Percentiles rank a stretch among this genome's conserved stretches.
Conservation (phyloP, 129 eudicot genomes). For the Arctium minus region DNA sequence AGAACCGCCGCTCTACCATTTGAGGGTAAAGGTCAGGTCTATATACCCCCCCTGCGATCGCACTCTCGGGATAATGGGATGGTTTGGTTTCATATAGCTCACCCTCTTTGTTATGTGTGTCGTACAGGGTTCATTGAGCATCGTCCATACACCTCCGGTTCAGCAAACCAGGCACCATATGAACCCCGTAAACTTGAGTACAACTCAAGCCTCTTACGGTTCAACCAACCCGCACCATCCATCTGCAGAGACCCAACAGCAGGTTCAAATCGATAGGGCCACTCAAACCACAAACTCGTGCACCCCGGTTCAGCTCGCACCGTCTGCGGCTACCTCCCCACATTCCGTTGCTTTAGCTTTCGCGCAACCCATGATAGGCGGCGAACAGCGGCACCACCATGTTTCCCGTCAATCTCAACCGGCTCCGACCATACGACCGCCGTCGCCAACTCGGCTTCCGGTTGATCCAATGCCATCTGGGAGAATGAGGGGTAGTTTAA, state of each 20-base stretch:
- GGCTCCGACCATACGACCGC: not conserved
- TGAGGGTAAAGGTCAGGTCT: no score
- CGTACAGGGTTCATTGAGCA: not conserved
- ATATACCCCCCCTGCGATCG: no score
- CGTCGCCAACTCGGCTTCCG: not conserved
- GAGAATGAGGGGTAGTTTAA: slow-evolving; percentile 35
- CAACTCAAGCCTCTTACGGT: not conserved
- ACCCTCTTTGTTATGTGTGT: not conserved
- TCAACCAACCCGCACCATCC: not conserved
- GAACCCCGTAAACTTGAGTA: not conserved
- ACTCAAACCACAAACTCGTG: slow-evolving; percentile 8
- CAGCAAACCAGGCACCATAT: slow-evolving; percentile 8
- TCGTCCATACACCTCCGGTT: not conserved
- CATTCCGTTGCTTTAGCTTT: not conserved
- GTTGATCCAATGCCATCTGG: not conserved
- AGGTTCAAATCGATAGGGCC: not conserved
- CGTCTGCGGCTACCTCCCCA: not conserved
- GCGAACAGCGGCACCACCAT: not conserved
- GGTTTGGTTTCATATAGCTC: not conserved
- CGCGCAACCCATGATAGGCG: not conserved
- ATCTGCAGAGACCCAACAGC: not conserved
- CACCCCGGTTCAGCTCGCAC: not conserved
- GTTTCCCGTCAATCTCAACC: slow-evolving; percentile 1
- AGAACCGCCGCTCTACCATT: no score
- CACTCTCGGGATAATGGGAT: not conserved